Evolutionary conservation across 2,329 filamentous ascomycete species (phyloP), one percentile per base, ranked within the genome.

Genomic region (Simplicillium sp.): DNA sequence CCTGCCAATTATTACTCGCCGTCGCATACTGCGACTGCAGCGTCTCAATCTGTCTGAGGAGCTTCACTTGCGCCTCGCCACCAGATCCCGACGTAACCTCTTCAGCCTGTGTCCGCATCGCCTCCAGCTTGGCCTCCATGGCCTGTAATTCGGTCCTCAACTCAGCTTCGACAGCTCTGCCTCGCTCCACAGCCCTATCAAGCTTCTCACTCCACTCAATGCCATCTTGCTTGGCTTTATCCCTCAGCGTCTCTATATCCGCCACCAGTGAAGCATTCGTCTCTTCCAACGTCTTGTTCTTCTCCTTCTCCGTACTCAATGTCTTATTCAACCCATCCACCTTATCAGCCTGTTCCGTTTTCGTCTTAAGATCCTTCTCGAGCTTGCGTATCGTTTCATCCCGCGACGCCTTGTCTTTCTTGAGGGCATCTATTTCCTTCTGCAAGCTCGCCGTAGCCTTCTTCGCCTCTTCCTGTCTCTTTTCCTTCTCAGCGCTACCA

Each of bases 1-100:
- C 87, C 56, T 96, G 89, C 92, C 94, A 98, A 53, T 98, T 98
- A 55, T 94, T 87, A 50, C 87, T 92, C 1, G 92, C 92, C 41
- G 94, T 81, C 1, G 88, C 81, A 61, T 98, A 95, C 58, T 98
- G 94, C 7, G 86, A 92, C 61, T 98, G 92, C 31, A 98, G 66
- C 1, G 87, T 96, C 65, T 98, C 92, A 40, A 98, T 84, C 61
- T 98, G 94, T 33, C 92, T 80, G 34, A 97, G 70, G 33, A 97
- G 70, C 59, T 96, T 97, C 34, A 85, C 85, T 53, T 94, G 88
- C 1, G 84, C 79, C 55, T 95, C 87, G 12, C 88, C 85, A 6
- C 80, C 80, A 12, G 79, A 79, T 13, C 86, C 84, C 3, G 88
- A 90, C 2, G 88, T 88, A 1, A 80, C 87, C 60, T 98, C 92